phyloP scores from a whole-genome alignment of 2,329 filamentous ascomycete species.

The Colletotrichum chlorophyti region DNA sequence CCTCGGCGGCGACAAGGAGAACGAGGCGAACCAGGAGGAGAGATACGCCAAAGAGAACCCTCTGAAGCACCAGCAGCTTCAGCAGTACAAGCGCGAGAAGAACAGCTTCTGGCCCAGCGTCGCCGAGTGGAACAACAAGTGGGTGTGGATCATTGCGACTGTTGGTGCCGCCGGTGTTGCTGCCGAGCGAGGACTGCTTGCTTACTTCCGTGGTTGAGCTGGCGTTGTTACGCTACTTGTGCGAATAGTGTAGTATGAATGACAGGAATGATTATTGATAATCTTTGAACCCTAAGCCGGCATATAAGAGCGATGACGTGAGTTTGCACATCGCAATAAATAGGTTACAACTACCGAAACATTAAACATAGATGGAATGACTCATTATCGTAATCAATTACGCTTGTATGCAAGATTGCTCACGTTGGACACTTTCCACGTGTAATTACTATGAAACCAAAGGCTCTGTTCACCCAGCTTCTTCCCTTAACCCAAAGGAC shows the following conservation, averaged over 20 bases:
- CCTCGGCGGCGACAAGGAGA: slow-evolving; percentile 62
- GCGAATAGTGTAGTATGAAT: slow-evolving; percentile 6
- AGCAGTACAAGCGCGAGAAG: slow-evolving; percentile 58
- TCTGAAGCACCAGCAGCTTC: slow-evolving; percentile 59
- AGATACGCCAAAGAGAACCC: slow-evolving; percentile 58
- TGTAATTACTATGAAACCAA: too few relatives aligned
- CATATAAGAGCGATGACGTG: too few relatives aligned
- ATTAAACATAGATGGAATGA: too few relatives aligned
- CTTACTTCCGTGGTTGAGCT: not conserved
- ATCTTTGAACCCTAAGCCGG: too few relatives aligned
- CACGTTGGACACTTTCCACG: too few relatives aligned
- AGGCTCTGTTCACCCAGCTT: too few relatives aligned
- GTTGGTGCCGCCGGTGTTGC: slow-evolving; percentile 55
- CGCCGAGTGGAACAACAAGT: slow-evolving; percentile 58
- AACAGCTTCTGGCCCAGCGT: slow-evolving; percentile 66
- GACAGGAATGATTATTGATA: too few relatives aligned
- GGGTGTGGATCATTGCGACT: slow-evolving; percentile 60
- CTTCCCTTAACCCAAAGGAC: not conserved
- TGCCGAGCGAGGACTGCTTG: slow-evolving; percentile 43
- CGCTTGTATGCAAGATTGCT: too few relatives aligned
- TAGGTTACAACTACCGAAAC: too few relatives aligned
- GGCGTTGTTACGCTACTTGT: not conserved
- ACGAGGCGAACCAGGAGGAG: slow-evolving; percentile 57
- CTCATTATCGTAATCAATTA: too few relatives aligned
- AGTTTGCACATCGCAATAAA: too few relatives aligned